Base-by-base conservation (phyloP, 176 grass and related monocot species). In the Musa itinerans region DNA sequence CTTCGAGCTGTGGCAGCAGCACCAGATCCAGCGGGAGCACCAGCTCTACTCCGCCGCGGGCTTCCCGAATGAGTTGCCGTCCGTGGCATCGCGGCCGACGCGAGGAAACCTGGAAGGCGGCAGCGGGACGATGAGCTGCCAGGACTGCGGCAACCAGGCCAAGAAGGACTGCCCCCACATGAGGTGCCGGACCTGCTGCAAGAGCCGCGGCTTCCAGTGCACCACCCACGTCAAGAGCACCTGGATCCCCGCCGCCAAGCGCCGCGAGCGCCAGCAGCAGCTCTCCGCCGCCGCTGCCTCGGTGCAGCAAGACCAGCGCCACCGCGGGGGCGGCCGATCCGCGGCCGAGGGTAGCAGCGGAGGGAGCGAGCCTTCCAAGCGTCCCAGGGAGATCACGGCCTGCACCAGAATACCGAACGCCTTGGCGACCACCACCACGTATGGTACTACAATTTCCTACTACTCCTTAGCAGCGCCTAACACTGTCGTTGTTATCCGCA, bases 121-220 rank as follows among this genome's bases (percentile, higher is more conserved):
- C 34, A 21, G 59, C 13, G 81, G 81, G 2, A 11, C 11, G 53
- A 54, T 68, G 16, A 54, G 53, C 11, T 96, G 93, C 80, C 82
- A 81, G 76, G 93, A 96, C 78, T 96, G 89, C 75, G 89, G 87
- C 20, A 96, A 96, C 80, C 93, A 96, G 77, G 89, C 93, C 0
- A 96, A 96, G 93, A 96, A 92, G 74, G 93, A 92, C 53, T 96
- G 93, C 82, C 1, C 53, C 53, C 53, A 54, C 65, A 23, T 80
- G 53, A 53, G 86, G 20, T 88, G 86, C 78, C 78, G 86, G n/a
- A 88, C 82, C 50, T 88, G 86, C 78, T 88, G 86, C 79, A 84
- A 84, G 78, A 88, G 86, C 66, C 79, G 86, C 75, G 86, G 86
- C 24, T 84, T 81, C 79, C 73, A 50, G 0, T 88, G 86, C 52